These are phyloP conservation scores for Monosporascus sp. DNA, from an alignment of 2,329 filamentous ascomycete species.

Conservation along the genomic window DNA sequence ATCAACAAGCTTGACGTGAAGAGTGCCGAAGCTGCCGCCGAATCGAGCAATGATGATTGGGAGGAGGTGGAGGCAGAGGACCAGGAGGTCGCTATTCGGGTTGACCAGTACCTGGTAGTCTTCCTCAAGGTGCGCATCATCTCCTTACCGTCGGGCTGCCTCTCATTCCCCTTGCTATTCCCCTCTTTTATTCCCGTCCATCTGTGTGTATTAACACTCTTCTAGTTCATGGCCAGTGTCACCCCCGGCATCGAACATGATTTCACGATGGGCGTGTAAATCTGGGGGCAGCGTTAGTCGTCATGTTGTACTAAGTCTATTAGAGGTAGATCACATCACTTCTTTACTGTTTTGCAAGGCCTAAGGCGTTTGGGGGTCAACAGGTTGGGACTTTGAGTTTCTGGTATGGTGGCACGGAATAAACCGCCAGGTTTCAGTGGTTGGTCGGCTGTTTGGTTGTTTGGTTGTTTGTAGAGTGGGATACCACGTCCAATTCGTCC, in stretches of 20 bases:
- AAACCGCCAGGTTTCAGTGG: not conserved
- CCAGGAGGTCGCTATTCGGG: constrained; percentile 70
- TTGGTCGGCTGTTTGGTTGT: not conserved
- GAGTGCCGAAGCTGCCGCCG: constrained; percentile 45
- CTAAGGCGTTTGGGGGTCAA: not conserved
- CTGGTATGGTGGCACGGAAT: not conserved
- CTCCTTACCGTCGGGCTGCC: not conserved
- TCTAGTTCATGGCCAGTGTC: constrained; percentile 74
- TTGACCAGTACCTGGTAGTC: constrained; percentile 85
- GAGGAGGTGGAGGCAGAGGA: constrained; percentile 65
- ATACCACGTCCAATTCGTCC: constrained; percentile 8
- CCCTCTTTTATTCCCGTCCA: not conserved
- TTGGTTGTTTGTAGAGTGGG: constrained; percentile 1
- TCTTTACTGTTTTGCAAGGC: not conserved
- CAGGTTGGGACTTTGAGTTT: not conserved
- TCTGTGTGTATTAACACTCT: constrained; percentile 17
- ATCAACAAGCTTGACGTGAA: constrained; percentile 60
- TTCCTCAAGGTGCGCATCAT: constrained; percentile 67
- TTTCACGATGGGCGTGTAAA: constrained; percentile 89
- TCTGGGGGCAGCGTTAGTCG: not conserved
- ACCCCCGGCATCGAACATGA: constrained; percentile 97
- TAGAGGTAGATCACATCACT: constrained; percentile 9
- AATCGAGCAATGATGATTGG: constrained; percentile 56
- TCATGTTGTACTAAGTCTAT: constrained; percentile 1
- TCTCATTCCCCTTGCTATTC: not conserved